Evolutionary conservation across 768 basidiomycete species (phyloP).

Genomic region (Suillus subaureus): DNA sequence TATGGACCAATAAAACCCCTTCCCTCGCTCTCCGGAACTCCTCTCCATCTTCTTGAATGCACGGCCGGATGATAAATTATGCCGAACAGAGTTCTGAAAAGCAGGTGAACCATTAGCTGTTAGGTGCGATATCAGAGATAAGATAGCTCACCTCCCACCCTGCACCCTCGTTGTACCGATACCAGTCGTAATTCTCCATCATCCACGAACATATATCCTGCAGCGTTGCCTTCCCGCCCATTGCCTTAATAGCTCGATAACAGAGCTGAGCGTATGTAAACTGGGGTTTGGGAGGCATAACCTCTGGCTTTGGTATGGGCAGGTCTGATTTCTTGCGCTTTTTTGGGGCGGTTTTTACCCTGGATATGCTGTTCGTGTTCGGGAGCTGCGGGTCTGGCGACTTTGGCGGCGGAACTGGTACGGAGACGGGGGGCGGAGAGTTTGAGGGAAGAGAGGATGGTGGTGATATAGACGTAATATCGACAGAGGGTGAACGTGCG

Average conservation of each 20-base stretch:
- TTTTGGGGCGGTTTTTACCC: slow-evolving; percentile 52
- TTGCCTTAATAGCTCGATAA: slow-evolving; percentile 81
- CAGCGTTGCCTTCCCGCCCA: slow-evolving; percentile 84
- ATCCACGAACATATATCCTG: slow-evolving; percentile 95
- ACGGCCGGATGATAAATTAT: slow-evolving; percentile 90
- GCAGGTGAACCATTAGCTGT: neutral
- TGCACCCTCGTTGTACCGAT: slow-evolving; percentile 75
- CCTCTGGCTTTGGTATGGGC: slow-evolving; percentile 57
- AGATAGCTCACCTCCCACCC: slow-evolving; percentile 83
- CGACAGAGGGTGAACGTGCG: slow-evolving; percentile 78
- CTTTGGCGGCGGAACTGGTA: slow-evolving; percentile 48
- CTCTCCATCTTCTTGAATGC: slow-evolving; percentile 92
- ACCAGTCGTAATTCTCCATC: slow-evolving; percentile 86
- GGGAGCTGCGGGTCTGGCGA: slow-evolving; percentile 56
- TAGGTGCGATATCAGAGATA: slow-evolving; percentile 1
- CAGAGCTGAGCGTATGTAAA: slow-evolving; percentile 92
- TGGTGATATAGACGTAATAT: slow-evolving; percentile 80
- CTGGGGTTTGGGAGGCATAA: slow-evolving; percentile 87
- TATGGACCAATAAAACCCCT: slow-evolving; percentile 93
- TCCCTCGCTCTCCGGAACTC: slow-evolving; percentile 82
- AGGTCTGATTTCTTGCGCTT: slow-evolving; percentile 68
- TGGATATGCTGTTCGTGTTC: slow-evolving; percentile 62
- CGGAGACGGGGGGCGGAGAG: slow-evolving; percentile 63
- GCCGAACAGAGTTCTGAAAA: slow-evolving; percentile 87
- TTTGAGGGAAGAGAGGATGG: slow-evolving; percentile 79